These are phyloP conservation scores for Leucocoprinus sp. DNA, from an alignment of 768 basidiomycete genomes.

Conservation along the genomic window DNA sequence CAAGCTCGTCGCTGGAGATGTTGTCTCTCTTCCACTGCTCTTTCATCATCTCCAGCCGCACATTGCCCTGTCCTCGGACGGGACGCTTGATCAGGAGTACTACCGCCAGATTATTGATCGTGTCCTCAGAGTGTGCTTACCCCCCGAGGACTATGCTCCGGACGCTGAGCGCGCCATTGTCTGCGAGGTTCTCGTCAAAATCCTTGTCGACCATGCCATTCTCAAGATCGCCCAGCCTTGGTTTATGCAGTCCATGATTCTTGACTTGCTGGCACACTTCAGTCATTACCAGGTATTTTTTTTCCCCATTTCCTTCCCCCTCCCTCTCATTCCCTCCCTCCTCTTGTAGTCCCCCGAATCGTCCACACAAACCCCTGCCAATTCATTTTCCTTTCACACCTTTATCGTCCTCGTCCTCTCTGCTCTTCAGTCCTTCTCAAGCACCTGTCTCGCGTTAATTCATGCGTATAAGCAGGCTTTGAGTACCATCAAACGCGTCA, in stretches of 20 bases:
- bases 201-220: slow-evolving; percentile 59
- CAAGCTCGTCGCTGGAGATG: slow-evolving; percentile 58
- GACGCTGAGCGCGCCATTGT: slow-evolving; percentile 76
- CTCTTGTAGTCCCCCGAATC: slow-evolving; percentile 18
- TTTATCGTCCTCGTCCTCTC: slow-evolving; percentile 68
- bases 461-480: slow-evolving; percentile 60
- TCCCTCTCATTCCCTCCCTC: neutral
- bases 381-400: slow-evolving; percentile 36
- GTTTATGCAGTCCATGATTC: slow-evolving; percentile 71
- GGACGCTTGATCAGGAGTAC: slow-evolving; percentile 65
- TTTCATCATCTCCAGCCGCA: slow-evolving; percentile 84
- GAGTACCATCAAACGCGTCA: slow-evolving; percentile 58
- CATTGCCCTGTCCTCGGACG: slow-evolving; percentile 65
- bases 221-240: slow-evolving; percentile 78
- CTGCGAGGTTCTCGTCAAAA: slow-evolving; percentile 76
- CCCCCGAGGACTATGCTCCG: slow-evolving; percentile 69
- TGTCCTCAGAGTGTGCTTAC: slow-evolving; percentile 65
- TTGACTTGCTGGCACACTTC: slow-evolving; percentile 54
- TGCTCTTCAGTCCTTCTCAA: slow-evolving; percentile 63
- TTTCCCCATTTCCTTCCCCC: slow-evolving; percentile 1
- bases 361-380: slow-evolving; percentile 19
- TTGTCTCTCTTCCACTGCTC: slow-evolving; percentile 51
- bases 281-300: slow-evolving; percentile 14
- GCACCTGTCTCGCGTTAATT: slow-evolving; percentile 58
- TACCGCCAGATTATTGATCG: slow-evolving; percentile 74